phyloP scores from a whole-genome alignment of 768 basidiomycete genomes.

The Termitomyces sp. region DNA sequence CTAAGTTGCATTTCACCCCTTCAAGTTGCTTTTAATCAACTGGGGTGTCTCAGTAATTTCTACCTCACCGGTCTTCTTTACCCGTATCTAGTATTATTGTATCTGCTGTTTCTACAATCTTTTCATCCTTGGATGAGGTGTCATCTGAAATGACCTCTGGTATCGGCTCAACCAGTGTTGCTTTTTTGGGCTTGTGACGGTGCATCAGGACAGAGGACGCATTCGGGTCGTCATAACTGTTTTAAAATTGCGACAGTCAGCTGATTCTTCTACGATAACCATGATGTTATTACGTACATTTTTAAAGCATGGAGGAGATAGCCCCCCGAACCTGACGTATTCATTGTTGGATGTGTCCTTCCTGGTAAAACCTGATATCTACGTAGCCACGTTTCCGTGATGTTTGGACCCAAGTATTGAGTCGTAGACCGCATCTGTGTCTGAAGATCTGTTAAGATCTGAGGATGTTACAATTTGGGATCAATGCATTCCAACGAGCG shows the following conservation, averaged over 20 bases:
- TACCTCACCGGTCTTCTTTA: conserved; percentile 7
- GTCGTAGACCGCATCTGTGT: conserved; percentile 59
- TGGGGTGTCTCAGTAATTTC: background rate
- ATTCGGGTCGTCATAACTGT: conserved; percentile 59
- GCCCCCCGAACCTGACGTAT: conserved; percentile 81
- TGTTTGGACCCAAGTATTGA: conserved; percentile 65
- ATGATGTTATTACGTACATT: conserved; percentile 50
- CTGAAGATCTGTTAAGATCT: conserved; percentile 79
- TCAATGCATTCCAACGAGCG: background rate
- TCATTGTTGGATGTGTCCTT: conserved; percentile 94
- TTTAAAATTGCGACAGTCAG: background rate
- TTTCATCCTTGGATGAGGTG: conserved; percentile 2
- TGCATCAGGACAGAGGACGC: conserved; percentile 49
- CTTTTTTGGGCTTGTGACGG: conserved; percentile 35
- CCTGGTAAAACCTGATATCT: conserved; percentile 96
- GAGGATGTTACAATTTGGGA: background rate
- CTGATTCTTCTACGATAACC: background rate
- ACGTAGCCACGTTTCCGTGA: conserved; percentile 85
- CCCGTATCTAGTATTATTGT: conserved; percentile 7
- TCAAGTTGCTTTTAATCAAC: background rate
- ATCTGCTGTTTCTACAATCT: conserved; percentile 6
- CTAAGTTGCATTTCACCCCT: background rate
- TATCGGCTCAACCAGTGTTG: conserved; percentile 10
- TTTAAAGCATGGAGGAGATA: conserved; percentile 83
- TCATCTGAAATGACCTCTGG: background rate